A percentile compares a stretch with the other conserved stretches of the same genome.
Conservation (phyloP, 306 rosid genomes). For the Calophaca sinica region DNA sequence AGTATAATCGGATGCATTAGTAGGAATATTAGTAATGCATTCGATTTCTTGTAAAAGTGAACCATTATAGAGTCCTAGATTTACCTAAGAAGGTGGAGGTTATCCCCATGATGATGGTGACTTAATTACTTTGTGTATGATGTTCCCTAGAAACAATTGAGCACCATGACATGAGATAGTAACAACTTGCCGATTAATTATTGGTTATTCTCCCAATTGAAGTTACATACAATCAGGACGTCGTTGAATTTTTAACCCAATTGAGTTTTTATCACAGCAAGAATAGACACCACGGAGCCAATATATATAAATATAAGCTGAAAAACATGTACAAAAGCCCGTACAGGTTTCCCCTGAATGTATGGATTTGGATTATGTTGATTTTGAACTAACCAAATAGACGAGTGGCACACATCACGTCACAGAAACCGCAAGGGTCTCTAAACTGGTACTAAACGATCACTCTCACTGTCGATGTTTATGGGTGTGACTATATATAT, state of each 20-base stretch:
- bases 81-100: constrained; percentile 37
- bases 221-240: background rate
- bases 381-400: constrained; percentile 48
- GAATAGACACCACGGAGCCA: background rate
- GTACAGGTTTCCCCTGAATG: background rate
- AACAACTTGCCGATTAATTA: background rate
- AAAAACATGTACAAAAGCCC: too few relatives aligned
- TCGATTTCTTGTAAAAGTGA: constrained; percentile 9
- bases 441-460: constrained; percentile 35
- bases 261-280: background rate
- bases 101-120: constrained; percentile 50
- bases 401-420: constrained; percentile 56
- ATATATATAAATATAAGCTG: background rate
- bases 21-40: background rate
- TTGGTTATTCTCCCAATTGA: constrained; percentile 10
- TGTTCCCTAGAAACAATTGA: constrained; percentile 33
- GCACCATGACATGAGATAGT: background rate
- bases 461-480: constrained; percentile 41
- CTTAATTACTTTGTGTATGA: constrained; percentile 39
- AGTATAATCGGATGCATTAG: background rate
- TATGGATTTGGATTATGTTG: constrained; percentile 41
- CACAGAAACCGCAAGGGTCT: constrained; percentile 42
- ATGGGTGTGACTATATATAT: constrained; percentile 47
- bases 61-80: constrained; percentile 39
- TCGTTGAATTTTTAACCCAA: constrained; percentile 39